Evolutionary conservation across 163 green algal genomes (phyloP).

Genomic region (Prototheca wickerhamii): DNA sequence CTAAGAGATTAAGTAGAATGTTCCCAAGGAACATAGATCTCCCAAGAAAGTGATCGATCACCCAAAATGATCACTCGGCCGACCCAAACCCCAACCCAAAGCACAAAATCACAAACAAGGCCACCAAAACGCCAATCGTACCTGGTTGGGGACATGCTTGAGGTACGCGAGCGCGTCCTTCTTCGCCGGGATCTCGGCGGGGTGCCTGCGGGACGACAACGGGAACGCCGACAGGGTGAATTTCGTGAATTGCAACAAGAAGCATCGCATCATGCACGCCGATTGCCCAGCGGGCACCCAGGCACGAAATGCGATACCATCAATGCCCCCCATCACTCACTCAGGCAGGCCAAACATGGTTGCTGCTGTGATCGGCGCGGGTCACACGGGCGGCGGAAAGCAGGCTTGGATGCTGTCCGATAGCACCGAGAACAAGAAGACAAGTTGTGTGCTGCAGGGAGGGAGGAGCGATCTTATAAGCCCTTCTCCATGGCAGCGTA

Average conservation of each 20-base stretch:
- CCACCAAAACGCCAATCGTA: neutral
- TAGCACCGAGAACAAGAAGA: too few relatives aligned
- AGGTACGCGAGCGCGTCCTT: conserved; percentile 4
- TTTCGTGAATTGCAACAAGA: too few relatives aligned
- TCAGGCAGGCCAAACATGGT: conserved; percentile 1
- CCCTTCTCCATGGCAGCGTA: too few relatives aligned
- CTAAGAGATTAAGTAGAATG: too few relatives aligned
- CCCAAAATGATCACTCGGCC: neutral
- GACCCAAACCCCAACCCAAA: neutral
- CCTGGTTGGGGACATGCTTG: conserved; percentile 3
- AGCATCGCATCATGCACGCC: neutral
- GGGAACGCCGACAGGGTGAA: too few relatives aligned
- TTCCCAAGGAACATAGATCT: too few relatives aligned
- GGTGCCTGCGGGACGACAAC: neutral
- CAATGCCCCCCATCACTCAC: neutral
- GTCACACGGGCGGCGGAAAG: too few relatives aligned
- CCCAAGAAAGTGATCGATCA: too few relatives aligned
- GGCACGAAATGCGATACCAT: neutral
- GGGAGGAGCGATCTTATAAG: too few relatives aligned
- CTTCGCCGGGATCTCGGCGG: neutral
- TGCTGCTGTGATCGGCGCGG: too few relatives aligned
- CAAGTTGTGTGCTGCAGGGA: too few relatives aligned
- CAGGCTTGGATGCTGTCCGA: too few relatives aligned
- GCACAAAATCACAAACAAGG: neutral
- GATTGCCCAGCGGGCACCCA: neutral